A percentile compares a stretch with the other conserved stretches of the same genome.
phyloP scores from a whole-genome alignment of 2,329 filamentous ascomycete genomes.

The Sclerotinia nivalis region DNA sequence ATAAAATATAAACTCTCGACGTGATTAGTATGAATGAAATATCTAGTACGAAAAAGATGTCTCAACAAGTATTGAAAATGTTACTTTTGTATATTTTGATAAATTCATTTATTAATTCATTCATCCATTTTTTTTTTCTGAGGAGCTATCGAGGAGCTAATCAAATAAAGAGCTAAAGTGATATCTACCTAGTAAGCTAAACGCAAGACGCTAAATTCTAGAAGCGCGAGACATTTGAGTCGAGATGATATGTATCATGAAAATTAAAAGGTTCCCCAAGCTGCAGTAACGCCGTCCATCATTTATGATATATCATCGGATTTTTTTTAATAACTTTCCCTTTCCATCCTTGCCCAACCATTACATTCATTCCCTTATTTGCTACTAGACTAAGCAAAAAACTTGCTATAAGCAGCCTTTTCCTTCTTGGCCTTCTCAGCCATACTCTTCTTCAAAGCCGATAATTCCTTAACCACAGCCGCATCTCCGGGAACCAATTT shows the following conservation, averaged over 20 bases:
- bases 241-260: neutral
- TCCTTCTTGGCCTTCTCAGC: conserved; percentile 78
- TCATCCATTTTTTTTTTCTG: neutral
- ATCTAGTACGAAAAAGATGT: no score
- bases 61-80: no score
- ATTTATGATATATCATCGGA: conserved; percentile 11
- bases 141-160: conserved; percentile 2
- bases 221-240: neutral
- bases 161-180: neutral
- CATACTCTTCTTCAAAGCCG: conserved; percentile 73
- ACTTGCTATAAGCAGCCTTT: conserved; percentile 90
- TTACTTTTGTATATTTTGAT: no score
- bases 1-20: no score
- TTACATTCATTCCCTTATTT: neutral
- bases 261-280: conserved; percentile 1
- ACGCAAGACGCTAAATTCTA: conserved; percentile 3
- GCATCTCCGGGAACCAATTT: conserved; percentile 73
- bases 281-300: conserved; percentile 8
- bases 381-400: conserved; percentile 57
- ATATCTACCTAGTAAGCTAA: neutral
- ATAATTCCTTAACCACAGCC: conserved; percentile 73
- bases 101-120: neutral
- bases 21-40: no score
- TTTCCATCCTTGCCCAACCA: neutral
- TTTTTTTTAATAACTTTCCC: neutral